Evolutionary conservation across 176 grass and related monocot species (phyloP).

Genomic region (Pontederia paniculata): DNA sequence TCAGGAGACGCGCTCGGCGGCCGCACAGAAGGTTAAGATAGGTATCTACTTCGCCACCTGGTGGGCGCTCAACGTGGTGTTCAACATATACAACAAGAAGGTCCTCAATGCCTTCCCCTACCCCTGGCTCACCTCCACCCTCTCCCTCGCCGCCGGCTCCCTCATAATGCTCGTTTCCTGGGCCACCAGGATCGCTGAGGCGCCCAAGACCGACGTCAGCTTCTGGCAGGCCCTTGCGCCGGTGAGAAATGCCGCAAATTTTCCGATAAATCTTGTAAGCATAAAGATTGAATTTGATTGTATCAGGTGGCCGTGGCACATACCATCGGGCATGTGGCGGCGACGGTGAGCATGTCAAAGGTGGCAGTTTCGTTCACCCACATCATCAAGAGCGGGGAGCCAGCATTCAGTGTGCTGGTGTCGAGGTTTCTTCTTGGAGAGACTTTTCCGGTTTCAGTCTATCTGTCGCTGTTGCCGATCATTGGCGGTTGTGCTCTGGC

Average conservation of each 20-base stretch:
- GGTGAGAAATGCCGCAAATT: background rate
- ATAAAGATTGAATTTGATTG: background rate
- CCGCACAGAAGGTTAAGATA: background rate
- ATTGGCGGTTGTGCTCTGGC: background rate
- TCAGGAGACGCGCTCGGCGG: background rate
- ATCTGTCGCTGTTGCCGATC: background rate
- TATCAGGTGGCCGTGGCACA: background rate
- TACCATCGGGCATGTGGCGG: conserved; percentile 1
- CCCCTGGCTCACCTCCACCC: background rate
- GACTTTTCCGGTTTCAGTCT: background rate
- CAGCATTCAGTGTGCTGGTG: background rate
- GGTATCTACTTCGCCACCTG: background rate
- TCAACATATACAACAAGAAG: conserved; percentile 2
- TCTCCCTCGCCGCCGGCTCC: background rate
- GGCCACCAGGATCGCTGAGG: background rate
- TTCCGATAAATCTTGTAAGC: background rate
- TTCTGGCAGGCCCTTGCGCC: background rate
- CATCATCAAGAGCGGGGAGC: conserved; percentile 2
- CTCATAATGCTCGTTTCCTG: conserved; percentile 1
- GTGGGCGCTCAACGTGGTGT: conserved; percentile 1
- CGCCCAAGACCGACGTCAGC: background rate
- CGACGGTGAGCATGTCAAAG: background rate
- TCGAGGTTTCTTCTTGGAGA: background rate
- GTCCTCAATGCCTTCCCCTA: conserved; percentile 2
- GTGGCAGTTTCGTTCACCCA: background rate